Percentiles rank a stretch among this genome's conserved stretches.
Conservation (phyloP, 164 flowering plant genomes). For the Sextonia rubra region DNA sequence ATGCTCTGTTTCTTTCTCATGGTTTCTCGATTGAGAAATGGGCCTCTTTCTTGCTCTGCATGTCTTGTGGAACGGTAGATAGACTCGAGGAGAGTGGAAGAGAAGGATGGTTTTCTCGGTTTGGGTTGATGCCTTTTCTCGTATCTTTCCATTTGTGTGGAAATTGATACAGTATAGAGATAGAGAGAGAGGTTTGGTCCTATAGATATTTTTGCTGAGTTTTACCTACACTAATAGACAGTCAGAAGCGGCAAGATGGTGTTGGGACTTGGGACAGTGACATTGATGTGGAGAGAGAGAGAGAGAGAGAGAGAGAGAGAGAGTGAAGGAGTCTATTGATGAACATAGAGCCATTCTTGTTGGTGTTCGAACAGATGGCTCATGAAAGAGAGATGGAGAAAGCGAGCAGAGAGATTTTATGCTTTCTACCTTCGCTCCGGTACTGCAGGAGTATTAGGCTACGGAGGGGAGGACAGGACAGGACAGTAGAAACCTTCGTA, state of each 20-base stretch:
- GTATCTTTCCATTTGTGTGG: constrained; percentile 28
- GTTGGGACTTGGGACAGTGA: neutral
- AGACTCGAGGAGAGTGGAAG: constrained; percentile 79
- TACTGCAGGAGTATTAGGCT: neutral
- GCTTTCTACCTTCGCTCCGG: too few species aligned
- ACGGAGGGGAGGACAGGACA: too few species aligned
- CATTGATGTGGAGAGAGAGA: neutral
- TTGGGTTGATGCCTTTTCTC: constrained; percentile 15
- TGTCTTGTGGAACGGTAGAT: constrained; percentile 87
- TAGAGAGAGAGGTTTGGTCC: neutral
- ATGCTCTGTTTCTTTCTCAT: constrained; percentile 40
- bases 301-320: neutral
- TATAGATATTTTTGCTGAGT: neutral
- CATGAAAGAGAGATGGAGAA: neutral
- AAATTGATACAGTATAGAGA: neutral
- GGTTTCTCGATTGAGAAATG: constrained; percentile 35
- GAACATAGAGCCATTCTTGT: neutral
- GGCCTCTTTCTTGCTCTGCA: constrained; percentile 9
- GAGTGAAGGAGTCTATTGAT: neutral
- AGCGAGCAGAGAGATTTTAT: constrained; percentile 2
- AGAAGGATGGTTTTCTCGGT: constrained; percentile 58
- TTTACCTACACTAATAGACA: constrained; percentile 6
- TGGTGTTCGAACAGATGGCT: neutral
- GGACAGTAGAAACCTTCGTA: too few species aligned
- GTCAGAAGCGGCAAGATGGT: neutral